phyloP scores from a whole-genome alignment of 2,329 filamentous ascomycete genomes.

The Chaetomium strumarium region DNA sequence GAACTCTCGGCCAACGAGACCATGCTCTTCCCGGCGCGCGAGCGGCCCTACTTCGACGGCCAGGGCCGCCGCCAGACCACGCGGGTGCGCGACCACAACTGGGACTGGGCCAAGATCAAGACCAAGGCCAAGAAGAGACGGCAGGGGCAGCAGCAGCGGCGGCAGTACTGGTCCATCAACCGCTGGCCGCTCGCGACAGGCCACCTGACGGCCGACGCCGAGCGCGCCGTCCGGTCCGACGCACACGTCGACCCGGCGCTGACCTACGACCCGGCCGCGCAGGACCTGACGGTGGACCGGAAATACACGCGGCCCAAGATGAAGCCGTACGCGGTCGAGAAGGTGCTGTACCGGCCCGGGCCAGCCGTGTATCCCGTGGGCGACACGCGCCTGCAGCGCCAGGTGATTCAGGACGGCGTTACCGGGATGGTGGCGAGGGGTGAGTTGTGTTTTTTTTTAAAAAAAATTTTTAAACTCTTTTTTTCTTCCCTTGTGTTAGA shows the following conservation, averaged over 20 bases:
- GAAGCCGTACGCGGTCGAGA: slow-evolving; percentile 22
- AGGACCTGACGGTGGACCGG: slow-evolving; percentile 24
- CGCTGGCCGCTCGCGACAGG: slow-evolving; percentile 40
- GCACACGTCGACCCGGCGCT: slow-evolving; percentile 25
- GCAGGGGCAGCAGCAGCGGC: slow-evolving; percentile 10
- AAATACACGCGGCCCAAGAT: slow-evolving; percentile 23
- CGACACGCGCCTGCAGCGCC: slow-evolving; percentile 34
- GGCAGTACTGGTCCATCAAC: slow-evolving; percentile 39
- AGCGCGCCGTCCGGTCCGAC: slow-evolving; percentile 28
- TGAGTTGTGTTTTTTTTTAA: slow-evolving; percentile 13
- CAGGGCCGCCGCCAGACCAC: slow-evolving; percentile 17
- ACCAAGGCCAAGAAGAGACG: background rate
- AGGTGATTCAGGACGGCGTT: slow-evolving; percentile 22
- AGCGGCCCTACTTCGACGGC: slow-evolving; percentile 23
- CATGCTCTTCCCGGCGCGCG: slow-evolving; percentile 37
- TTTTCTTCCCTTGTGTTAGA: background rate
- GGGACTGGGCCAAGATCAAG: slow-evolving; percentile 31
- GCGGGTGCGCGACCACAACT: slow-evolving; percentile 29
- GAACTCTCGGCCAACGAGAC: slow-evolving; percentile 40
- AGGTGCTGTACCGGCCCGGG: slow-evolving; percentile 26
- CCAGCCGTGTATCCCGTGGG: slow-evolving; percentile 33
- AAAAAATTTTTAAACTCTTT: no score
- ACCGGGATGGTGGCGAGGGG: slow-evolving; percentile 20
- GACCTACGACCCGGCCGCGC: slow-evolving; percentile 26
- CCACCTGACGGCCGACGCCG: slow-evolving; percentile 31